Conservation (phyloP, 805 yeast genomes). For the Cyberlindnera mycetangii region DNA sequence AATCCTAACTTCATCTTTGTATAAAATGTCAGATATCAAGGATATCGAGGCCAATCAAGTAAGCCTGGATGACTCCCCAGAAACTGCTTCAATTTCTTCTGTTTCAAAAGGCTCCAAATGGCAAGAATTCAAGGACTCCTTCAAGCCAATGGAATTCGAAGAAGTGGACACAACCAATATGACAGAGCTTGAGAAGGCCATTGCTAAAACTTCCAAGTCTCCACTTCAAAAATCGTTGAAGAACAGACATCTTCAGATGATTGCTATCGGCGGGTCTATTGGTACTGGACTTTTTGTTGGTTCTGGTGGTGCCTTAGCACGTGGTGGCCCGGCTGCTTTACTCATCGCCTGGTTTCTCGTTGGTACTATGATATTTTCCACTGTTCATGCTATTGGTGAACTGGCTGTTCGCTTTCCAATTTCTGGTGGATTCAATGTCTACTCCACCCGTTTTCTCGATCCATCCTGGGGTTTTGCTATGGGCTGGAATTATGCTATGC, state of each 20-base stretch:
- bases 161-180: conserved; percentile 14
- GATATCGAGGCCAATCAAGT: not conserved
- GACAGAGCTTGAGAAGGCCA: conserved; percentile 49
- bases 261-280: conserved; percentile 80
- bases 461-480: conserved; percentile 59
- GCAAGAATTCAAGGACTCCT: conserved; percentile 22
- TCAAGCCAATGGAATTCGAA: conserved; percentile 14
- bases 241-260: conserved; percentile 57
- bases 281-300: conserved; percentile 83
- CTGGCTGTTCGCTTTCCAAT: conserved; percentile 61
- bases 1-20: not conserved
- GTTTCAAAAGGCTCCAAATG: conserved; percentile 11
- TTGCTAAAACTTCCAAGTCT: conserved; percentile 25
- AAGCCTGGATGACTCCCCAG: not conserved
- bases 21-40: not conserved
- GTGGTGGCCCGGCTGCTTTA: conserved; percentile 59
- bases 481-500: conserved; percentile 55
- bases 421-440: conserved; percentile 63
- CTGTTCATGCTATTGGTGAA: conserved; percentile 59
- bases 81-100: not conserved
- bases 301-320: conserved; percentile 55
- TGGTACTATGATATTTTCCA: conserved; percentile 49
- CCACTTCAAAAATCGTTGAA: conserved; percentile 36
- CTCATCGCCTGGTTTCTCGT: conserved; percentile 45
- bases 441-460: conserved; percentile 53